Evolutionary conservation across 495 filamentous ascomycete species (phyloP), one percentile per base, ranked within the genome.

Genomic region (Geoglossum glabrum): DNA sequence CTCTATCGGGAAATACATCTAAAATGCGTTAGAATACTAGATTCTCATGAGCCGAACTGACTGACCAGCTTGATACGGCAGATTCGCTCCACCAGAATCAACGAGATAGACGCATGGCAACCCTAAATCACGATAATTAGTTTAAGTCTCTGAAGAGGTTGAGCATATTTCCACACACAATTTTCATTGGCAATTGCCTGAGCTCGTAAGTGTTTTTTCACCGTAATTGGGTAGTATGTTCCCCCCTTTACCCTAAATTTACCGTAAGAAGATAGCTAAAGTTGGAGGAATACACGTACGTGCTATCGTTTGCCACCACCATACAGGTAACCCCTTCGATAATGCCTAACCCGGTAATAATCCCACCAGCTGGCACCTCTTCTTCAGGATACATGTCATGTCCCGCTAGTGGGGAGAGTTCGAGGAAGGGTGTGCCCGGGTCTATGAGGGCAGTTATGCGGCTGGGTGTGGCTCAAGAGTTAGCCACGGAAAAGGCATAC

Each of bases 221-320:
- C 89, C 1, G 92, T 98, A 55, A 98, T 90, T 0, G 92, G 92
- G 68, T 89, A 97, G 71, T 98, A 98, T 1, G 93, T 96, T 50
- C 92, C 92, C n/a, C 93, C 92, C 72, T 98, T 98, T 61, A 95
- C 92, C 15, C 73, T 77, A 55, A 55, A 6, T 27, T 21, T 40
- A 9, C 11, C 1, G 10, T 33, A 54, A 50, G 31, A 13, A 26
- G 62, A 56, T 40, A 52, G 17, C 47, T 31, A 3, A 0, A 30
- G 38, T 33, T 49, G 33, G 23, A 15, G n/a, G 26, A 3, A 9
- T 54, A n/a, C n/a, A n/a, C 66, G 26, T 70, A 76, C 69, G 92
- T 98, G 74, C 85, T 90, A 66, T 98, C 92, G 64, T 98, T 98
- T 27, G 89, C 92, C 50, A 98, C 85, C 61, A 98, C 86, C 74